phyloP scores from a whole-genome alignment of 78 protist genomes.

The Dictyostelium citrinum region DNA sequence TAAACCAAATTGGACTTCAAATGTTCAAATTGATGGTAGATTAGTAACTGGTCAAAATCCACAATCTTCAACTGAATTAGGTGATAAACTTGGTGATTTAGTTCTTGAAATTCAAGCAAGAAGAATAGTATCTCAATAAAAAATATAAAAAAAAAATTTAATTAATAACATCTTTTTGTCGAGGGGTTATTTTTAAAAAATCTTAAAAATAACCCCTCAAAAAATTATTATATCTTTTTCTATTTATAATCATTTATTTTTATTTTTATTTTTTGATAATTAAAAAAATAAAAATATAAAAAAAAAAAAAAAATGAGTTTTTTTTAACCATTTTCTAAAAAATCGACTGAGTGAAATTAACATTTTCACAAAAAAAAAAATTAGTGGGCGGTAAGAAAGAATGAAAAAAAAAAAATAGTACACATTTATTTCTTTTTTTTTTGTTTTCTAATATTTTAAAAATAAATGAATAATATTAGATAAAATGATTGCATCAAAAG shows the following conservation, averaged over 20 bases:
- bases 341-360: not conserved
- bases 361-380: not conserved
- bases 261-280: no score
- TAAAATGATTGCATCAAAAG: not conserved
- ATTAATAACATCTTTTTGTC: no score
- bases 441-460: not conserved
- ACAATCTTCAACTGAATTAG: constrained; percentile 44
- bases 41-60: constrained; percentile 72
- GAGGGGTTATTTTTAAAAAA: no score
- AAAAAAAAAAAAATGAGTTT: not conserved
- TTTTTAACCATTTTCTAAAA: not conserved
- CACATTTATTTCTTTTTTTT: no score
- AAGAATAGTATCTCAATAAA: not conserved
- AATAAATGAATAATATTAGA: not conserved
- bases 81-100: constrained; percentile 33
- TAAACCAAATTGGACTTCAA: not conserved
- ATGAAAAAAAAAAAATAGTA: not conserved
- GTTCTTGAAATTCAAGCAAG: constrained; percentile 14
- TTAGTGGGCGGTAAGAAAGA: not conserved
- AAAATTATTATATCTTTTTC: no score
- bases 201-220: no score
- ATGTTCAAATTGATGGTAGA: constrained; percentile 49
- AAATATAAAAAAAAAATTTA: no score
- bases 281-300: not conserved
- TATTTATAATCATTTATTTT: no score